Conservation (phyloP, 192 early-diverging fungal species). For the Gorgonomyces haynaldii region DNA sequence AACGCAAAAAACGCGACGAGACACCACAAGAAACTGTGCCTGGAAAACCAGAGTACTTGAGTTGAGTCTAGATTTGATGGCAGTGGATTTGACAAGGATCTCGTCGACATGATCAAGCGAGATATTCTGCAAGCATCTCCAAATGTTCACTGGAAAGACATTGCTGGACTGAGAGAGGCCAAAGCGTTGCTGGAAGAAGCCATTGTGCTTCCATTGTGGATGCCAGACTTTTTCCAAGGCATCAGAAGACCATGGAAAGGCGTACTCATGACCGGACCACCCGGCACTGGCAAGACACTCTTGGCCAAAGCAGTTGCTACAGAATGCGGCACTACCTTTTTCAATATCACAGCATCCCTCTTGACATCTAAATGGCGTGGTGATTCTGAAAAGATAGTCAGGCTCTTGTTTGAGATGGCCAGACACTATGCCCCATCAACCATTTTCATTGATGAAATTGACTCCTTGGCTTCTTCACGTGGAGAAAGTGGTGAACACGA, state of each 20-base stretch:
- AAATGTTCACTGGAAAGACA: conserved; percentile 45
- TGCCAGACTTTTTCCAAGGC: conserved; percentile 53
- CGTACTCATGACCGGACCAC: conserved; percentile 52
- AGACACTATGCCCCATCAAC: conserved; percentile 49
- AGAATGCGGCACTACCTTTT: conserved; percentile 56
- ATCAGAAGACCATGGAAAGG: conserved; percentile 53
- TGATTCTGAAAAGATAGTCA: conserved; percentile 50
- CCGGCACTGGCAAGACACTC: conserved; percentile 53
- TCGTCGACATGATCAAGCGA: conserved; percentile 50
- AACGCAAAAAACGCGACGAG: not conserved
- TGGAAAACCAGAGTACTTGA: not conserved
- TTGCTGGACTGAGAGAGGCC: conserved; percentile 48
- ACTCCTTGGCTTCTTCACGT: conserved; percentile 37
- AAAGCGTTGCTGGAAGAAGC: conserved; percentile 51
- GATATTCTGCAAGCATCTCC: conserved; percentile 46
- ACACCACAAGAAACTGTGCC: not conserved
- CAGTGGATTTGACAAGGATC: conserved; percentile 48
- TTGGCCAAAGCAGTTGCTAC: conserved; percentile 55
- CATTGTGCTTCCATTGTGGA: conserved; percentile 52
- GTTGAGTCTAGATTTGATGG: conserved; percentile 26
- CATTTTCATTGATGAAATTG: conserved; percentile 59
- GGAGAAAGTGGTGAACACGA: conserved; percentile 45
- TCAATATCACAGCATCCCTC: conserved; percentile 49
- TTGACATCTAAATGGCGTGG: conserved; percentile 54
- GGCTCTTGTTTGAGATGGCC: conserved; percentile 50